These are phyloP conservation scores for Serendipita indica DNA, from an alignment of 768 basidiomycete genomes.

Conservation along the genomic window DNA sequence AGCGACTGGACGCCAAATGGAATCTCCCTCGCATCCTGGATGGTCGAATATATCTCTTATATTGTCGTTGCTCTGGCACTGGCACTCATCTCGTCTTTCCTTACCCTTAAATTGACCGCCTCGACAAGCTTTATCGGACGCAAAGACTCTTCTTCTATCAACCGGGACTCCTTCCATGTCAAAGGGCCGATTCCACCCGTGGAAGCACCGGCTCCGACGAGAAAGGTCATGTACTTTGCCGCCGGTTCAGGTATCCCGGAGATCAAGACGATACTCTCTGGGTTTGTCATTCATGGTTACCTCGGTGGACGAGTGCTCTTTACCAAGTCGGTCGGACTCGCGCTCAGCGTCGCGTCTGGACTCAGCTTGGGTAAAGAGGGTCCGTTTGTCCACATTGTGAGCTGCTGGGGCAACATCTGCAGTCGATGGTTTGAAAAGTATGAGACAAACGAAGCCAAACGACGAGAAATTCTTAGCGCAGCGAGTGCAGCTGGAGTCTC, in stretches of 20 bases:
- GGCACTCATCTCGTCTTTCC: constrained; percentile 53
- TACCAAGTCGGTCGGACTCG: constrained; percentile 78
- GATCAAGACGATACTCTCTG: constrained; percentile 86
- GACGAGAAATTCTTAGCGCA: constrained; percentile 87
- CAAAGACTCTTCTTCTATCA: constrained; percentile 64
- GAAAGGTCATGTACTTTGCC: constrained; percentile 76
- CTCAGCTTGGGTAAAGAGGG: constrained; percentile 68
- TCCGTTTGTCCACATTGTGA: constrained; percentile 83
- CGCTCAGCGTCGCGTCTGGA: constrained; percentile 85
- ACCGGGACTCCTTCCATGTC: not conserved
- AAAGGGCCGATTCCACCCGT: not conserved
- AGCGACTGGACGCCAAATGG: constrained; percentile 21
- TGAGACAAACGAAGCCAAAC: constrained; percentile 90
- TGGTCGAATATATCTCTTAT: constrained; percentile 55
- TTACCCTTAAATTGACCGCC: constrained; percentile 77
- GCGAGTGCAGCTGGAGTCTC: constrained; percentile 96
- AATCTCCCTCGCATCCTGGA: constrained; percentile 25
- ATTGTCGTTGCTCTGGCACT: constrained; percentile 63
- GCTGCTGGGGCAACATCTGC: constrained; percentile 85
- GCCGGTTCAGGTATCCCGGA: constrained; percentile 95
- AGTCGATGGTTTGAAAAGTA: constrained; percentile 78
- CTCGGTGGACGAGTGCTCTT: constrained; percentile 80
- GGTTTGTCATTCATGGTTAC: constrained; percentile 96
- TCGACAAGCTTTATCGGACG: constrained; percentile 79
- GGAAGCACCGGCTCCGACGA: constrained; percentile 18